Evolutionary conservation across 2,329 filamentous ascomycete species (phyloP), one percentile per base, ranked within the genome.

Genomic region (Plectosphaerella plurivora): DNA sequence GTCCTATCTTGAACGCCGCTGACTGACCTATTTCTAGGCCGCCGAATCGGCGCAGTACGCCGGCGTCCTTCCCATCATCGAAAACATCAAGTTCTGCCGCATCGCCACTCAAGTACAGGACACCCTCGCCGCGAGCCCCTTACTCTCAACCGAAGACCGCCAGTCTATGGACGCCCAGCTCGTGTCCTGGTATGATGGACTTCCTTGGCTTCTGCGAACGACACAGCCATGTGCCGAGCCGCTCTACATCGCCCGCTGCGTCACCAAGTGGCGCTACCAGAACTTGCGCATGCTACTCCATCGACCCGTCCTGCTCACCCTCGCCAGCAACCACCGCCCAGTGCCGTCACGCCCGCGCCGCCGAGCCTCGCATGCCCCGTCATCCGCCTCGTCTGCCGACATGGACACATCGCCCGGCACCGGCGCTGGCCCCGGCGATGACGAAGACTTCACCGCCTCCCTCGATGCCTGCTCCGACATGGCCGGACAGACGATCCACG

Each of bases 181-280:
- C 1, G 74, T 87, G 36, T 81, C 78, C 60, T 92, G 89, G 89
- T 85, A 88, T 67, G 82, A 83, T 51, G 82, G 80, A 47, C 77
- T 91, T 2, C 88, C 87, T 5, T 82, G 82, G 73, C 73, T 87
- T 14, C 73, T 87, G 28, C 76, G 81, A 57, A 80, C 82, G 16
- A 80, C 73, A 12, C 84, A 90, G 51, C 81, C 85, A 9, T 89
- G 86, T 62, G 83, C 86, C 0, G 85, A 89, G 58, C 82, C 86
- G 3, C 77, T 91, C n/a, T 83, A 83, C 57, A 86, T 87, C 47
- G 82, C 86, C 1, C 79, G 88, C 49, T 83, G 83, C 56, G 80
- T 91, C 60, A 90, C 91, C 85, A 88, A 89, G 66, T 92, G 88
- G 89, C 81, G 88, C 11, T 92, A 89, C 64, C 84, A 89, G 63